Base-by-base conservation (phyloP, 805 yeast species). In the Schwanniomyces pseudopolymorphus region DNA sequence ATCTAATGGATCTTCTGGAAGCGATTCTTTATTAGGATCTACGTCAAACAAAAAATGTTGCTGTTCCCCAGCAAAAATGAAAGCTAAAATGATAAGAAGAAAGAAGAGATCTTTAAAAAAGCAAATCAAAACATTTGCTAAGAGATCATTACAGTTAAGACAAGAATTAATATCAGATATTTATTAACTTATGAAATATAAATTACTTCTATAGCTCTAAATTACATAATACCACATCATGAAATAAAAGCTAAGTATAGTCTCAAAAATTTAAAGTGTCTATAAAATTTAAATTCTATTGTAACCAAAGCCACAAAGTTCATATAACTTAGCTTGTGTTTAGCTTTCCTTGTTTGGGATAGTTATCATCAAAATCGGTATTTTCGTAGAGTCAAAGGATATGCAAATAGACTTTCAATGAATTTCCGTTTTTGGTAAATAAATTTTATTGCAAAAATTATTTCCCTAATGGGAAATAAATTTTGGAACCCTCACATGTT, bases 21-120 rank as follows among this genome's bases (percentile, higher is more conserved):
- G 52, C 21, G 22, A 33, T 24, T 25, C 45, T 5, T 45, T 54
- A 16, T 39, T 49, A 8, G 43, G 48, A 10, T 44, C 57, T 21
- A 40, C 47, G 38, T 36, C 49, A 33, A 49, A 49, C 44, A 48
- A 47, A 42, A 48, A 49, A 35, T 63, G 68, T 47, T 66, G 70
- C 47, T 63, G 66, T 44, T 51, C 60, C 3, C 40, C 54, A 9
- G 48, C 44, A 31, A 54, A 50, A 42, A 19, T 36, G 25, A 52
- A 54, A 44, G 56, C 47, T 44, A 56, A 53, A 47, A 43, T 33
- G 25, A 47, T 44, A 22, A 44, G 45, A 46, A 63, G 56, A 56
- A 44, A 47, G 45, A 63, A 57, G 57, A 59, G 68, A 56, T 59
- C 58, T 14, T 49, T 63, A 46, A 56, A 47, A 41, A 52, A 47